These are phyloP conservation scores for Capsella rubella DNA, from an alignment of 441 rosid species.

Conservation along the genomic window DNA sequence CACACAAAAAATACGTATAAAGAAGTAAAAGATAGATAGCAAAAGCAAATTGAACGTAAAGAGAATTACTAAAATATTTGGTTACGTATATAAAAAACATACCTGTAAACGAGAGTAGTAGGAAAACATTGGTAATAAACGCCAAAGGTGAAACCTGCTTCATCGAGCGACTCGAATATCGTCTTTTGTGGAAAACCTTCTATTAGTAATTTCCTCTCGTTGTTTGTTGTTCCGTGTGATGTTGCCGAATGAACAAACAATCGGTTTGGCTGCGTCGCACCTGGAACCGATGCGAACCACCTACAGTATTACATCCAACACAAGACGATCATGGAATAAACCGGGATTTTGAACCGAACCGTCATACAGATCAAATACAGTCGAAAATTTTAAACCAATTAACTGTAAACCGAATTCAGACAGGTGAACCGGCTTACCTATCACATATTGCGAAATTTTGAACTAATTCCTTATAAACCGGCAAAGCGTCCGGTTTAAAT, in stretches of 20 bases:
- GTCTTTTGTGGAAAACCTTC: conserved; percentile 82
- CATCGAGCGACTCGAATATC: conserved; percentile 69
- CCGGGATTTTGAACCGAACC: not conserved
- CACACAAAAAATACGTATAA: not conserved
- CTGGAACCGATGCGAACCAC: conserved; percentile 82
- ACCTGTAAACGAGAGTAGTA: conserved; percentile 67
- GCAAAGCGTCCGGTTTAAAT: conserved; percentile 68
- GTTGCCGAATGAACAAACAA: conserved; percentile 78
- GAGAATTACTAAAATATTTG: not conserved
- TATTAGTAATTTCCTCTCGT: conserved; percentile 53
- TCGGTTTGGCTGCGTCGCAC: conserved; percentile 81
- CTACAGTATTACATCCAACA: not conserved
- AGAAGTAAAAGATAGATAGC: not conserved
- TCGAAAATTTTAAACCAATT: not conserved
- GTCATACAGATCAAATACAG: too few relatives aligned
- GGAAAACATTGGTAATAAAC: conserved; percentile 69
- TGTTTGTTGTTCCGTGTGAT: conserved; percentile 68
- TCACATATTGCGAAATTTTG: conserved; percentile 72
- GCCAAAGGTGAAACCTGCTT: conserved; percentile 64
- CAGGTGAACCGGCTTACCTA: conserved; percentile 36
- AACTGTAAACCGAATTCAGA: not conserved
- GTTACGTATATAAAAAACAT: not conserved
- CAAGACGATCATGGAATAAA: conserved; percentile 3
- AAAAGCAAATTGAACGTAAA: not conserved
- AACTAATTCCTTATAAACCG: conserved; percentile 74